Conservation (phyloP, 2,329 filamentous ascomycete genomes). For the Lanzia echinophila region DNA sequence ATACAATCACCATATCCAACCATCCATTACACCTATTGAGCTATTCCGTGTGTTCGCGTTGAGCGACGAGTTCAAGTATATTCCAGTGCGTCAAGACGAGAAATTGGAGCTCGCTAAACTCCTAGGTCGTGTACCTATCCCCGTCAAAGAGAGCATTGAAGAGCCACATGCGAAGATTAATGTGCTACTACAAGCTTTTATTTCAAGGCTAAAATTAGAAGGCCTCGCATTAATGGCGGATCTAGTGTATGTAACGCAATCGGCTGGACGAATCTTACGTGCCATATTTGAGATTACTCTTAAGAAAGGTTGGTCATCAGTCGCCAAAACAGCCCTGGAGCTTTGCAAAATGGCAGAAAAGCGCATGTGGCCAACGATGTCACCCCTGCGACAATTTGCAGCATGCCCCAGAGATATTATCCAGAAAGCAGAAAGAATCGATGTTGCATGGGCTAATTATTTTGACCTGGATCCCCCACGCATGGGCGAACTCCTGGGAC, state of each 20-base stretch:
- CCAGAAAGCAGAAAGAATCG: conserved; percentile 88
- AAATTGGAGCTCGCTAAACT: conserved; percentile 94
- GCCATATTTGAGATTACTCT: conserved; percentile 97
- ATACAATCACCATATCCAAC: conserved; percentile 92
- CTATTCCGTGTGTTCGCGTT: conserved; percentile 94
- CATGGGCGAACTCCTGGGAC: conserved; percentile 88
- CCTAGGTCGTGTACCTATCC: conserved; percentile 82
- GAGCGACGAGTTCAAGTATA: conserved; percentile 98
- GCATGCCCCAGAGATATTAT: conserved; percentile 77
- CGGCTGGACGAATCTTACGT: conserved; percentile 88
- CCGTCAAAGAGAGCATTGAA: conserved; percentile 95
- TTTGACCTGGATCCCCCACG: conserved; percentile 94
- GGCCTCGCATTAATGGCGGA: conserved; percentile 96
- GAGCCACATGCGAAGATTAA: conserved; percentile 98
- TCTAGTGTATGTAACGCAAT: conserved; percentile 97
- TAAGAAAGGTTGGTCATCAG: conserved; percentile 91
- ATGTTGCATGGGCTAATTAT: conserved; percentile 88
- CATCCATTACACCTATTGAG: conserved; percentile 87
- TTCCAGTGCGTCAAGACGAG: conserved; percentile 94
- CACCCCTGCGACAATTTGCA: conserved; percentile 84
- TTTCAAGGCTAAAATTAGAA: conserved; percentile 88
- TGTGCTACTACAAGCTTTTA: conserved; percentile 91
- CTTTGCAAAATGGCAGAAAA: conserved; percentile 99
- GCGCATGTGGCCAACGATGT: conserved; percentile 99
- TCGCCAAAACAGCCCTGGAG: conserved; percentile 86